These are phyloP conservation scores for Botrytis paeoniae DNA, from an alignment of 2,329 filamentous ascomycete species.

Conservation along the genomic window DNA sequence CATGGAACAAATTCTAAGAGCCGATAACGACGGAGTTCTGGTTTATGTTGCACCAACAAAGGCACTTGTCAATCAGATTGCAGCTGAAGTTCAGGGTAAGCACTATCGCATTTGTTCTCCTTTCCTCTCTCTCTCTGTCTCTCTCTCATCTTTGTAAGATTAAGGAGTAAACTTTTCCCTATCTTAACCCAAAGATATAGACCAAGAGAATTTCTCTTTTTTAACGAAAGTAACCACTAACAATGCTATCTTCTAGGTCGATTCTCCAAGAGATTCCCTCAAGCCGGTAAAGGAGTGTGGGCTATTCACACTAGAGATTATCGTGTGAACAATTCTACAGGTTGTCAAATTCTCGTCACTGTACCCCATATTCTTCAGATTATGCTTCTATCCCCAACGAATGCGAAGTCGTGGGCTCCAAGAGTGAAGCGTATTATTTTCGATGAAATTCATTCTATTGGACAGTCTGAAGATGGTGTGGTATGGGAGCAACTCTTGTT, in stretches of 20 bases:
- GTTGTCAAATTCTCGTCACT: slow-evolving; percentile 73
- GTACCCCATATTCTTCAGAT: slow-evolving; percentile 77
- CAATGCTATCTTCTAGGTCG: slow-evolving; percentile 40
- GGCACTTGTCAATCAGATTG: slow-evolving; percentile 79
- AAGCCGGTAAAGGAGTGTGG: slow-evolving; percentile 68
- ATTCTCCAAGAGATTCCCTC: slow-evolving; percentile 61
- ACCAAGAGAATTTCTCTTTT: not conserved
- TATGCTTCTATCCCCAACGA: slow-evolving; percentile 65
- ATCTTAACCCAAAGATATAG: not conserved
- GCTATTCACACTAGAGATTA: slow-evolving; percentile 75
- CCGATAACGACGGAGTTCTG: slow-evolving; percentile 65
- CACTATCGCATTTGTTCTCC: not conserved
- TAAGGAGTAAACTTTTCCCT: not conserved
- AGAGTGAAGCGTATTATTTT: slow-evolving; percentile 75
- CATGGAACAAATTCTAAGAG: slow-evolving; percentile 71
- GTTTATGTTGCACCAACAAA: slow-evolving; percentile 82
- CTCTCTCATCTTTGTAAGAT: not conserved
- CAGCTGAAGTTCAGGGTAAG: slow-evolving; percentile 67
- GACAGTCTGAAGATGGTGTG: slow-evolving; percentile 70
- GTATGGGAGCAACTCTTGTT: slow-evolving; percentile 77
- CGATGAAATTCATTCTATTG: slow-evolving; percentile 79
- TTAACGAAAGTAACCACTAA: not conserved
- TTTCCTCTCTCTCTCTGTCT: not conserved
- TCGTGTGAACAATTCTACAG: slow-evolving; percentile 67
- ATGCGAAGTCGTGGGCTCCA: slow-evolving; percentile 64